Conservation (phyloP, 2,329 filamentous ascomycete species). For the Aspergillus awamori region DNA sequence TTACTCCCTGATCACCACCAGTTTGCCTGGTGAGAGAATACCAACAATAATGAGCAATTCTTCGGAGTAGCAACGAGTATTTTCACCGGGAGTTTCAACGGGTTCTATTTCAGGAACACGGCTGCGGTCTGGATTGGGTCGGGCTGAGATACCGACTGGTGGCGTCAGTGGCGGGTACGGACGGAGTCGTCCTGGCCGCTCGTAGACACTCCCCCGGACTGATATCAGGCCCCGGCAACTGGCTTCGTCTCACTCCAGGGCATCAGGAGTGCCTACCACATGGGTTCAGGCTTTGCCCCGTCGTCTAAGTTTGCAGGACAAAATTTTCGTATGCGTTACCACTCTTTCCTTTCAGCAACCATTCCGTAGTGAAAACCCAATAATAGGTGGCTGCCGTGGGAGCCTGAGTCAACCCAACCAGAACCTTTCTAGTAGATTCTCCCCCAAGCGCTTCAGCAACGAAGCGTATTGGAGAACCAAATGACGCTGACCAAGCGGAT, state of each 20-base stretch:
- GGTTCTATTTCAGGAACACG: constrained; percentile 6
- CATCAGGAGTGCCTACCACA: background rate
- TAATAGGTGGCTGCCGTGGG: too few species aligned
- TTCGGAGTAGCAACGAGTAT: too few species aligned
- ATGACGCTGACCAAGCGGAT: constrained; percentile 2
- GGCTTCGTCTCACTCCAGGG: background rate
- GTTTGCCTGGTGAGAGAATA: background rate
- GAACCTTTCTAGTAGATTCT: constrained; percentile 24
- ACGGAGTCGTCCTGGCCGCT: constrained; percentile 17
- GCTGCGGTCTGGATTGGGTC: constrained; percentile 4
- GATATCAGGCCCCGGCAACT: constrained; percentile 6
- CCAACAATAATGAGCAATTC: too few species aligned
- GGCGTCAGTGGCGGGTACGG: constrained; percentile 31
- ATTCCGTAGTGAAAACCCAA: too few species aligned
- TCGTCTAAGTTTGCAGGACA: background rate
- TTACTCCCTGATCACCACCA: background rate
- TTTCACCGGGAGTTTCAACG: background rate
- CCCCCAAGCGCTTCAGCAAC: constrained; percentile 9
- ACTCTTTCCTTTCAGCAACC: too few species aligned
- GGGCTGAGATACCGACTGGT: constrained; percentile 21
- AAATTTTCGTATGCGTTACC: too few species aligned
- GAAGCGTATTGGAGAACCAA: constrained; percentile 12
- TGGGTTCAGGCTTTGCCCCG: background rate
- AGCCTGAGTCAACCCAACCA: background rate
- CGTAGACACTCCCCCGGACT: constrained; percentile 3